phyloP scores from a whole-genome alignment of 2,329 filamentous ascomycete genomes.

The Pseudogymnoascus sp. region DNA sequence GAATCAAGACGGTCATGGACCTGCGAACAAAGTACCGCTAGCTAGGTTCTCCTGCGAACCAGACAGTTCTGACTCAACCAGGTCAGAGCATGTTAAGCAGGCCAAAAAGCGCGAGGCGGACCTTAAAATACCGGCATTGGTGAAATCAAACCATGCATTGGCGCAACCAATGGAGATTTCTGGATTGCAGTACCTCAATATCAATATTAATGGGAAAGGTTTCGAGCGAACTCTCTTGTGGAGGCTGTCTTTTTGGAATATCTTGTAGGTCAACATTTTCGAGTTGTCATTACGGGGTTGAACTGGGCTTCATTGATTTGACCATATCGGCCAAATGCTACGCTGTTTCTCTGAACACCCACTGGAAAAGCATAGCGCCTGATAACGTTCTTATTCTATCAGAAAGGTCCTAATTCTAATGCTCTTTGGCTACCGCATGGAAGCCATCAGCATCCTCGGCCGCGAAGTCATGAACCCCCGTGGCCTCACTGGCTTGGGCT shows the following conservation, averaged over 20 bases:
- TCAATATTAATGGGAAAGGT: slow-evolving; percentile 63
- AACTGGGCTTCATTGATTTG: not conserved
- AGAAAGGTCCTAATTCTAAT: slow-evolving; percentile 56
- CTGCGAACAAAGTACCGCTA: slow-evolving; percentile 60
- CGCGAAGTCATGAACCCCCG: slow-evolving; percentile 62
- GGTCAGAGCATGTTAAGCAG: slow-evolving; percentile 59
- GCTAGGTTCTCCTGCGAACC: not conserved
- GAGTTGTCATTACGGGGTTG: not conserved
- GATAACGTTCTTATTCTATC: not conserved
- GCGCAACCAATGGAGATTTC: slow-evolving; percentile 53
- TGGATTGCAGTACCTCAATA: slow-evolving; percentile 53
- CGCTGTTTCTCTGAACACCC: not conserved
- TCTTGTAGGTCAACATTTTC: slow-evolving; percentile 39
- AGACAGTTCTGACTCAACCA: slow-evolving; percentile 36
- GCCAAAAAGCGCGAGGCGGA: slow-evolving; percentile 50
- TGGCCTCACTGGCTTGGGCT: slow-evolving; percentile 62
- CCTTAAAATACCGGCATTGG: slow-evolving; percentile 34
- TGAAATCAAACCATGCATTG: slow-evolving; percentile 42
- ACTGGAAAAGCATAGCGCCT: not conserved
- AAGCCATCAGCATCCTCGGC: slow-evolving; percentile 62
- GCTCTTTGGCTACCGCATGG: slow-evolving; percentile 55
- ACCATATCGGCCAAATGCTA: not conserved
- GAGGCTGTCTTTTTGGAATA: slow-evolving; percentile 58
- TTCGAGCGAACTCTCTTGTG: slow-evolving; percentile 62
- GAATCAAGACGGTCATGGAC: slow-evolving; percentile 68